Conservation (phyloP, 1,284 basidiomycete genomes). For the Grifola frondosa region DNA sequence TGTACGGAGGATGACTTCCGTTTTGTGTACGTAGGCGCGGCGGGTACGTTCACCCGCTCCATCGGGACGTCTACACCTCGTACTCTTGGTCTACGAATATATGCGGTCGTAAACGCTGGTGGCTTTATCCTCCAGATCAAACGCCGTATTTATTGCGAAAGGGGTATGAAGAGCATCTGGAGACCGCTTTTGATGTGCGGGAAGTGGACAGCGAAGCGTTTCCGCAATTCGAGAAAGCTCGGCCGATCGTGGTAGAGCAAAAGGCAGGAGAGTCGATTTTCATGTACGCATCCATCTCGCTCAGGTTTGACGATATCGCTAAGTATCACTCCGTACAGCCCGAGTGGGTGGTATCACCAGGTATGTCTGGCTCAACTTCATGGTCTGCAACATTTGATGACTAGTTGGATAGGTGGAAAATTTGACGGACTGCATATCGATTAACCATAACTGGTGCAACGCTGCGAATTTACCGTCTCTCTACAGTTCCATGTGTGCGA, state of each 20-base stretch:
- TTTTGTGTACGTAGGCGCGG: slow-evolving; percentile 32
- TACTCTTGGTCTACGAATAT: slow-evolving; percentile 36
- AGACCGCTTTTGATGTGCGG: slow-evolving; percentile 28
- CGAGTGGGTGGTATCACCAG: slow-evolving; percentile 35
- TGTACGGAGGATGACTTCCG: slow-evolving; percentile 33
- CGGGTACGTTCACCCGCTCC: slow-evolving; percentile 32
- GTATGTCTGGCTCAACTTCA: slow-evolving; percentile 3
- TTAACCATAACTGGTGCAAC: slow-evolving; percentile 38
- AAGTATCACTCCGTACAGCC: slow-evolving; percentile 11
- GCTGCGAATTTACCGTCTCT: slow-evolving; percentile 30
- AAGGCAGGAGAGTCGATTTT: slow-evolving; percentile 32
- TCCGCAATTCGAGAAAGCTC: slow-evolving; percentile 19
- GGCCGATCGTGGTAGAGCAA: slow-evolving; percentile 29
- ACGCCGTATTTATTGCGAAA: slow-evolving; percentile 27
- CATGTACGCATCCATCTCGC: slow-evolving; percentile 19
- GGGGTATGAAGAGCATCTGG: slow-evolving; percentile 19
- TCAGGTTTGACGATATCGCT: neutral
- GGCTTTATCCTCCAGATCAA: slow-evolving; percentile 32
- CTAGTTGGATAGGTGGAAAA: slow-evolving; percentile 26
- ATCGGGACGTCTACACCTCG: slow-evolving; percentile 34
- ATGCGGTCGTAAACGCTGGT: slow-evolving; percentile 34
- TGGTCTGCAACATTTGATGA: neutral
- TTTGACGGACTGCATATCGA: slow-evolving; percentile 31
- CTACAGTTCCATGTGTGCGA: slow-evolving; percentile 32
- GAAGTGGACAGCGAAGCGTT: slow-evolving; percentile 21